Percentiles rank a stretch among this genome's conserved stretches.
Conservation (phyloP, 352 stramenopile genomes). For the Phytopythium cucurbitacearum region DNA sequence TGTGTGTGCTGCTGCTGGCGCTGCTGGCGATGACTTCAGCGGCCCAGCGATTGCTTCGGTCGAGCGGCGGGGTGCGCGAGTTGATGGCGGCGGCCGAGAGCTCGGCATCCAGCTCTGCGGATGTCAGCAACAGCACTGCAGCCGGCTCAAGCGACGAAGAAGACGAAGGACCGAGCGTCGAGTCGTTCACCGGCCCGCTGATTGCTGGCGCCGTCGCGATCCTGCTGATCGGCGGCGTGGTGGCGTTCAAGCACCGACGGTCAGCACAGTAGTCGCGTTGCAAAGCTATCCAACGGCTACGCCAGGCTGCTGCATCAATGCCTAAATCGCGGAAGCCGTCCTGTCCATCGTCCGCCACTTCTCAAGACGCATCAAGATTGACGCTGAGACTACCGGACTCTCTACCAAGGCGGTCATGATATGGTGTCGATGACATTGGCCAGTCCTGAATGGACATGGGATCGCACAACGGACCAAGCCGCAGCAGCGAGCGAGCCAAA, state of each 20-base stretch:
- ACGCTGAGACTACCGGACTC: too few species aligned
- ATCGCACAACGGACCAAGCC: neutral
- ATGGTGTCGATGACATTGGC: too few species aligned
- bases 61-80: too few species aligned
- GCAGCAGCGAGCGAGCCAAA: conserved; percentile 4
- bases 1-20: too few species aligned
- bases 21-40: too few species aligned
- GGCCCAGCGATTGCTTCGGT: too few species aligned
- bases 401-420: too few species aligned
- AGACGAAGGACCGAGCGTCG: conserved; percentile 15
- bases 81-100: conserved; percentile 7
- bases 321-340: conserved; percentile 9
- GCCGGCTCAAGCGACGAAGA: neutral
- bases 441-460: too few species aligned
- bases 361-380: too few species aligned
- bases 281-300: too few species aligned
- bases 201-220: conserved; percentile 44
- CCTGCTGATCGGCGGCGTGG: conserved; percentile 48
- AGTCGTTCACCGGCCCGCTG: conserved; percentile 38
- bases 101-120: neutral
- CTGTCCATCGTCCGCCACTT: neutral
- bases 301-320: neutral
- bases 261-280: neutral
- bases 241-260: conserved; percentile 43
- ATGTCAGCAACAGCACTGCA: neutral